A percentile compares a stretch with the other conserved stretches of the same genome.
phyloP scores from a whole-genome alignment of 1,284 basidiomycete species.

The Trametes polyzona region DNA sequence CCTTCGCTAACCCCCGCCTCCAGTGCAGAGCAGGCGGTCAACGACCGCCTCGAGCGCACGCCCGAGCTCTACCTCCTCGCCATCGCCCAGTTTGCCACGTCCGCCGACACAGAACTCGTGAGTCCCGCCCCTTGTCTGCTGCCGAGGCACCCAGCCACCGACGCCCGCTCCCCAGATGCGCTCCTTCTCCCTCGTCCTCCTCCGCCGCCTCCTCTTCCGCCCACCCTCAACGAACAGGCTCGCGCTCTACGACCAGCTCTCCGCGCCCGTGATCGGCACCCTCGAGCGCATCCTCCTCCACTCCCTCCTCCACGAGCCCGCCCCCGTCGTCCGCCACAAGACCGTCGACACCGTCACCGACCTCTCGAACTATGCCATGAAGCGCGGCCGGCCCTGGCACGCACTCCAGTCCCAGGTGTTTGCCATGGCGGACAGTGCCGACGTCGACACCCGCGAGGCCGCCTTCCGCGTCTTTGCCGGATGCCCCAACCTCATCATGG shows the following conservation, averaged over 20 bases:
- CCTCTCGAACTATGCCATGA: conserved; percentile 73
- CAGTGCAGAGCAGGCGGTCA: conserved; percentile 79
- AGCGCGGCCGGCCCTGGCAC: conserved; percentile 76
- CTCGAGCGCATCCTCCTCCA: conserved; percentile 74
- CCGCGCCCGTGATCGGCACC: conserved; percentile 61
- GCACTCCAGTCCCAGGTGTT: conserved; percentile 73
- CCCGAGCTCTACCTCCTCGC: conserved; percentile 79
- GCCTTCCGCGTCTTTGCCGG: conserved; percentile 71
- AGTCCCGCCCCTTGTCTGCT: conserved; percentile 34
- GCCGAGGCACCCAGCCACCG: background rate
- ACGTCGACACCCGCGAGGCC: conserved; percentile 51
- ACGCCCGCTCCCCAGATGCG: conserved; percentile 59
- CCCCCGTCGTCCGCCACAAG: conserved; percentile 62
- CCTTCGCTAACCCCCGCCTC: conserved; percentile 6
- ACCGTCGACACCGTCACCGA: conserved; percentile 75
- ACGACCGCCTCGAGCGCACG: conserved; percentile 73
- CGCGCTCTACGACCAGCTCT: conserved; percentile 74
- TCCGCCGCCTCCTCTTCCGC: conserved; percentile 76
- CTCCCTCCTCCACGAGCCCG: conserved; percentile 62
- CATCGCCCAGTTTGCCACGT: conserved; percentile 72
- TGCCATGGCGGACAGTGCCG: conserved; percentile 56
- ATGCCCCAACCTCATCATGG: conserved; percentile 71
- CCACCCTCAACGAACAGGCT: conserved; percentile 38
- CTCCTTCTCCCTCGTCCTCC: conserved; percentile 78
- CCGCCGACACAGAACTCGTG: conserved; percentile 75